phyloP scores from a whole-genome alignment of 2,329 filamentous ascomycete species.

The Xenosphaeropsis pyriputrescens region DNA sequence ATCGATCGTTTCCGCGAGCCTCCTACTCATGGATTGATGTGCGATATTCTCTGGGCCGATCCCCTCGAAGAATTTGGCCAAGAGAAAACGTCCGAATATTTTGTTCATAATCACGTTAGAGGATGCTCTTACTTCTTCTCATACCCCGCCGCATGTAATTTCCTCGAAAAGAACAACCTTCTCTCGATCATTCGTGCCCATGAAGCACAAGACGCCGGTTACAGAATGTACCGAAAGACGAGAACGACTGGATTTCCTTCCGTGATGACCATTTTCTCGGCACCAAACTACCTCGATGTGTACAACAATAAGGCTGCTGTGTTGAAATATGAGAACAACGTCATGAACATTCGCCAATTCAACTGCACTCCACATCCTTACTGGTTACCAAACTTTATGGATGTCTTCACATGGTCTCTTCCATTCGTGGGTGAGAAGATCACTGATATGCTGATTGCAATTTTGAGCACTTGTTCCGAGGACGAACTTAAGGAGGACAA shows the following conservation, averaged over 20 bases:
- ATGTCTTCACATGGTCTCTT: slow-evolving; percentile 99
- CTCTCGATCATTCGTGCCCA: slow-evolving; percentile 94
- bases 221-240: slow-evolving; percentile 98
- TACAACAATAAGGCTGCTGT: slow-evolving; percentile 99
- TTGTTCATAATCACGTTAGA: slow-evolving; percentile 94
- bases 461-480: slow-evolving; percentile 97
- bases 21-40: slow-evolving; percentile 95
- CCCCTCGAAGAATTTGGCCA: slow-evolving; percentile 96
- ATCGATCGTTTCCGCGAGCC: slow-evolving; percentile 97
- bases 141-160: slow-evolving; percentile 90
- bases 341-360: slow-evolving; percentile 99
- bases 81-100: slow-evolving; percentile 96
- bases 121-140: slow-evolving; percentile 99
- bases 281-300: slow-evolving; percentile 95
- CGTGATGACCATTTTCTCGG: slow-evolving; percentile 99
- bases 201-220: slow-evolving; percentile 96
- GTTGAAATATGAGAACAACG: slow-evolving; percentile 98
- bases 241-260: slow-evolving; percentile 95
- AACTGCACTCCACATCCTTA: slow-evolving; percentile 99
- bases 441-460: slow-evolving; percentile 98
- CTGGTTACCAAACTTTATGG: slow-evolving; percentile 99
- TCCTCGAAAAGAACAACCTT: slow-evolving; percentile 97
- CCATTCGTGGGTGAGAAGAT: slow-evolving; percentile 99
- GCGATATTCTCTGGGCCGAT: slow-evolving; percentile 97
- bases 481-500: slow-evolving; percentile 90